phyloP scores from a whole-genome alignment of 2,329 filamentous ascomycete species.

The Phialophora verrucosa region DNA sequence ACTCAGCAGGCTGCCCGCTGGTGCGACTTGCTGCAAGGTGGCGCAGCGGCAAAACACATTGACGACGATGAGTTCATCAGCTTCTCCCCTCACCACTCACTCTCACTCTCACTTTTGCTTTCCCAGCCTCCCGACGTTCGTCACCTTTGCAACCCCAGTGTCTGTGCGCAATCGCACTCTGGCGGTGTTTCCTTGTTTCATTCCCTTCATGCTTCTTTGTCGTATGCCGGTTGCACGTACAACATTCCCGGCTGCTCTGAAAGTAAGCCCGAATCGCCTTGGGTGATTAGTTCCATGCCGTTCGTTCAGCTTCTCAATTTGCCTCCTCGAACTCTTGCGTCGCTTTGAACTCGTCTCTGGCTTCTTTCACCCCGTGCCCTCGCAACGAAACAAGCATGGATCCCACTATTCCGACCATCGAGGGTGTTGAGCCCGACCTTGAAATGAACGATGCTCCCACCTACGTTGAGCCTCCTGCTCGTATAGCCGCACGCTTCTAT shows the following conservation, averaged over 20 bases:
- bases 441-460: slow-evolving; percentile 49
- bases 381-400: slow-evolving; percentile 22
- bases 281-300: background rate
- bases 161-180: background rate
- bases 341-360: background rate
- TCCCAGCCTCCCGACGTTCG: slow-evolving; percentile 8
- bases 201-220: slow-evolving; percentile 15
- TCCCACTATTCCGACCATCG: slow-evolving; percentile 20
- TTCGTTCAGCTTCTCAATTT: slow-evolving; percentile 9
- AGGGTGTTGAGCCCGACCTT: slow-evolving; percentile 43
- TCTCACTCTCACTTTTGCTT: background rate
- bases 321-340: background rate
- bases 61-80: slow-evolving; percentile 6
- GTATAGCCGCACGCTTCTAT: slow-evolving; percentile 68
- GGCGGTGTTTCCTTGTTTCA: slow-evolving; percentile 8
- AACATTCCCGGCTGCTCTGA: slow-evolving; percentile 16
- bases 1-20: background rate
- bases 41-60: background rate
- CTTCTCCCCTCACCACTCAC: background rate
- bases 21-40: background rate
- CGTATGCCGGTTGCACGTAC: background rate
- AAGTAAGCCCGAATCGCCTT: slow-evolving; percentile 12
- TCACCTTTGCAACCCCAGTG: background rate
- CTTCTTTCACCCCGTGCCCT: background rate
- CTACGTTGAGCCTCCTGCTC: slow-evolving; percentile 60